Conservation (phyloP, 2,329 filamentous ascomycete species). For the Pseudocercospora fuligena region DNA sequence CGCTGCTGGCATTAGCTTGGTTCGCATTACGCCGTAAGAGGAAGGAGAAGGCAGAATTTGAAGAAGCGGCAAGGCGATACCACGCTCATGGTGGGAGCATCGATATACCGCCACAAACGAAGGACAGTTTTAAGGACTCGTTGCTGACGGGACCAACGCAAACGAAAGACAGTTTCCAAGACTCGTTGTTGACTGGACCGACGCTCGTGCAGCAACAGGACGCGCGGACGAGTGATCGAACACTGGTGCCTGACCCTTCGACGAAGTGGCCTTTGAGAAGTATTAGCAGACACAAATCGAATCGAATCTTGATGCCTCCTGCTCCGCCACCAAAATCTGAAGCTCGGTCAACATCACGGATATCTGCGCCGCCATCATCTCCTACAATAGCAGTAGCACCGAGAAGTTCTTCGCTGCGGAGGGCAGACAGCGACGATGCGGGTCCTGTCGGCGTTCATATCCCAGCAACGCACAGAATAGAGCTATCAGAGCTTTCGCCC, state of each 20-base stretch:
- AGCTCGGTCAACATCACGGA: not conserved
- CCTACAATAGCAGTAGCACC: slow-evolving; percentile 2
- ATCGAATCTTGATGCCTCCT: slow-evolving; percentile 12
- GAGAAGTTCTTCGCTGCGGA: no score
- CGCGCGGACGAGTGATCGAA: slow-evolving; percentile 10
- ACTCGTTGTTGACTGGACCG: not conserved
- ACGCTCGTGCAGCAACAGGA: slow-evolving; percentile 2
- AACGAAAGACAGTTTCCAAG: not conserved
- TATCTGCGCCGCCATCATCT: slow-evolving; percentile 15
- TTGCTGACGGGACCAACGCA: no score
- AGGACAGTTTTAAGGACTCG: not conserved
- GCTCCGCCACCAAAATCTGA: slow-evolving; percentile 14
- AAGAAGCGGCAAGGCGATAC: not conserved
- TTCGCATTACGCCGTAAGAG: slow-evolving; percentile 13
- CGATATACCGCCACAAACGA: not conserved
- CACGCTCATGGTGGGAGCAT: not conserved
- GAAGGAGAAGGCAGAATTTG: not conserved
- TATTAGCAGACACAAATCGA: slow-evolving; percentile 6
- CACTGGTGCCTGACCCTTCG: slow-evolving; percentile 10
- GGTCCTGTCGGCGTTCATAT: not conserved
- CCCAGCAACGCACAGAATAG: not conserved
- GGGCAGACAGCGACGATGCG: not conserved
- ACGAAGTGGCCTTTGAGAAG: slow-evolving; percentile 10
- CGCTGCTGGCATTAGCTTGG: slow-evolving; percentile 13
- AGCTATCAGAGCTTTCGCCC: slow-evolving; percentile 11